Percentiles rank a stretch among this genome's conserved stretches.
phyloP scores from a whole-genome alignment of 768 basidiomycete genomes.

The Rhodotorula toruloides region DNA sequence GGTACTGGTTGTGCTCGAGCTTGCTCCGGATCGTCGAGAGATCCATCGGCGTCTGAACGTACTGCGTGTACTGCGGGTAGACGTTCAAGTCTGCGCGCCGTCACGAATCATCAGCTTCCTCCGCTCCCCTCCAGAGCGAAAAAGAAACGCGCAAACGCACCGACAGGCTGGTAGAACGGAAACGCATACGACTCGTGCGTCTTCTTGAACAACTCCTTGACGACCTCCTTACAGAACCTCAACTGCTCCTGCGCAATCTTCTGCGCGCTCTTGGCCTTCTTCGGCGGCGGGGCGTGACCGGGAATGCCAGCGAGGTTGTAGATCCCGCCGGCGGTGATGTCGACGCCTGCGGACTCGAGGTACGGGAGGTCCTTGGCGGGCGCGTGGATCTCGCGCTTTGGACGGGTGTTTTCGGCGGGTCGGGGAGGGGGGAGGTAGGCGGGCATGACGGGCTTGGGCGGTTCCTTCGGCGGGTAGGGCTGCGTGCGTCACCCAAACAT shows the following conservation, averaged over 20 bases:
- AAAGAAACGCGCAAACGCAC: conserved; percentile 53
- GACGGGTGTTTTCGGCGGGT: conserved; percentile 63
- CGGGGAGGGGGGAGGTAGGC: conserved; percentile 65
- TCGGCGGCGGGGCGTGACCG: conserved; percentile 52
- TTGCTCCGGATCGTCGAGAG: conserved; percentile 80
- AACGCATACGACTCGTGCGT: conserved; percentile 65
- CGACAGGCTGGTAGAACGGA: conserved; percentile 92
- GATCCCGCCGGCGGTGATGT: conserved; percentile 44
- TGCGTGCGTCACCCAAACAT: background rate
- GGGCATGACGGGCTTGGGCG: conserved; percentile 6
- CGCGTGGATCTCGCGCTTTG: conserved; percentile 96
- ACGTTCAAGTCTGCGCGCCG: conserved; percentile 61
- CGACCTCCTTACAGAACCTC: conserved; percentile 68
- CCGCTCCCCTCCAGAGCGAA: too few relatives aligned
- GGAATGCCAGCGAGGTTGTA: conserved; percentile 60
- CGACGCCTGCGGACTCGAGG: conserved; percentile 48
- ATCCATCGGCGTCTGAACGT: conserved; percentile 95
- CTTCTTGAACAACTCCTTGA: conserved; percentile 72
- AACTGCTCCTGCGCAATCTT: conserved; percentile 70
- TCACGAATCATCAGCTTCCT: background rate
- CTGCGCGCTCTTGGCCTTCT: conserved; percentile 22
- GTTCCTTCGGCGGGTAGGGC: conserved; percentile 32
- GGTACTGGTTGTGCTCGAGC: conserved; percentile 70
- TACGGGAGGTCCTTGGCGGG: conserved; percentile 88
- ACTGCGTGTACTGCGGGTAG: conserved; percentile 69